Base-by-base conservation (phyloP, 2,329 filamentous ascomycete species). In the Fusarium phyllophilum region DNA sequence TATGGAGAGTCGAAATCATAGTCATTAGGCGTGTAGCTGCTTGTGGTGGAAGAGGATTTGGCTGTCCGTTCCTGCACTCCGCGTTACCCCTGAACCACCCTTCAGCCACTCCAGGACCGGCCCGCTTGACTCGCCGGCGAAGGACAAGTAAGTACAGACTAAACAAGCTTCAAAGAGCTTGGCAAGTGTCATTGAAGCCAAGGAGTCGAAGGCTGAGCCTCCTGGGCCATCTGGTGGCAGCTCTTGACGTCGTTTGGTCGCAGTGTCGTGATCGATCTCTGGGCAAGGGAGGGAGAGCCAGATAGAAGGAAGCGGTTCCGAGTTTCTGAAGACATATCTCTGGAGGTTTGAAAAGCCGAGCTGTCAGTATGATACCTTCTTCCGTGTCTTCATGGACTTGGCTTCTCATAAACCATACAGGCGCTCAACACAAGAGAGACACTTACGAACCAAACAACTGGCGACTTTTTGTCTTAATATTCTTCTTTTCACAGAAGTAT, bases 141-240 rank as follows among this genome's bases (percentile, higher is more conserved):
- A n/a, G 8, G 4, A 11, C 20, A 20, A 51, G 9, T 3, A 20
- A 33, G 1, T 13, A 13, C 13, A 17, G 15, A 11, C 29, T 14
- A 22, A 17, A 10, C 3, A 22, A 55, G 14, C 9, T 29, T 0
- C 7, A 55, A 7, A 2, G 18, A 29, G 11, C 18, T 33, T 41
- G 5, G 1, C 0, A 8, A 31, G 55, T 8, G 24, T 22, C 3
- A 36, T 29, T n/a, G 24, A 24, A 15, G 12, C 12, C 18, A 26
- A 13, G 14, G 20, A 36, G 14, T 24, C 24, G 24, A 29, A 34
- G 14, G n/a, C 15, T 26, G 29, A 5, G 22, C 20, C 10, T n/a
- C 8, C 18, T 20, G n/a, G 15, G 8, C 15, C 22, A 11, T 42
- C 29, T 20, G 15, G 46, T 13, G 20, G 58, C 46, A 51, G 13